Percentiles rank a stretch among this genome's conserved stretches.
Conservation (phyloP, 2,329 filamentous ascomycete genomes). For the Exserohilum rostratum region DNA sequence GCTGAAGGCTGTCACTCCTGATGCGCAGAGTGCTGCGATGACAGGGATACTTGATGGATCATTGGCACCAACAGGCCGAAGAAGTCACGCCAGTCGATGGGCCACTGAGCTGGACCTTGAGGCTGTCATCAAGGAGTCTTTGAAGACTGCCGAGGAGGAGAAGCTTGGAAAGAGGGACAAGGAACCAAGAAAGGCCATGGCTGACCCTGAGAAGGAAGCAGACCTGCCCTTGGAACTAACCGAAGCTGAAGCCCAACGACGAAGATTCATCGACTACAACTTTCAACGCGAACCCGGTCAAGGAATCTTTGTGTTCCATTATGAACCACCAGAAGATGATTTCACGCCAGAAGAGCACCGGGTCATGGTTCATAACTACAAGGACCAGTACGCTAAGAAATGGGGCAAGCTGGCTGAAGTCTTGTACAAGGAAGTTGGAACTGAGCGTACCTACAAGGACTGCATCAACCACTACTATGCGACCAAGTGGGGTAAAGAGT, state of each 20-base stretch:
- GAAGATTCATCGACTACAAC: constrained; percentile 68
- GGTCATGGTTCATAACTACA: constrained; percentile 74
- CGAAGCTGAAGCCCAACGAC: constrained; percentile 63
- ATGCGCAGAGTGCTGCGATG: constrained; percentile 46
- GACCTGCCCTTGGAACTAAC: constrained; percentile 73
- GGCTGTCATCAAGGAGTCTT: constrained; percentile 72
- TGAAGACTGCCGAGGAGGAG: constrained; percentile 70
- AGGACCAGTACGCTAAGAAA: constrained; percentile 75
- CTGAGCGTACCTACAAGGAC: constrained; percentile 73
- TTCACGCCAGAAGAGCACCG: constrained; percentile 74
- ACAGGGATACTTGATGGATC: constrained; percentile 36
- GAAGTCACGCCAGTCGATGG: constrained; percentile 41
- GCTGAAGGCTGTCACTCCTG: constrained; percentile 53
- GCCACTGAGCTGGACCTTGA: constrained; percentile 74
- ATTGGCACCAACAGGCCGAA: constrained; percentile 37
- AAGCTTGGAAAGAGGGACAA: constrained; percentile 68
- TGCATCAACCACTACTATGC: constrained; percentile 88
- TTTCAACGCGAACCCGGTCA: constrained; percentile 69
- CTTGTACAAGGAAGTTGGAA: constrained; percentile 54
- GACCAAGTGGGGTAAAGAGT: constrained; percentile 74
- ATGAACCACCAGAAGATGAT: constrained; percentile 74
- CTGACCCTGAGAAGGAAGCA: constrained; percentile 78
- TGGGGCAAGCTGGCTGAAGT: constrained; percentile 78
- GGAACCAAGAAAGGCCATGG: constrained; percentile 69
- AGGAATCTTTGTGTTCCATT: constrained; percentile 73